A percentile compares a stretch with the other conserved stretches of the same genome.
Conservation (phyloP, 176 grass and related monocot genomes). For the Aegilops speltoides region DNA sequence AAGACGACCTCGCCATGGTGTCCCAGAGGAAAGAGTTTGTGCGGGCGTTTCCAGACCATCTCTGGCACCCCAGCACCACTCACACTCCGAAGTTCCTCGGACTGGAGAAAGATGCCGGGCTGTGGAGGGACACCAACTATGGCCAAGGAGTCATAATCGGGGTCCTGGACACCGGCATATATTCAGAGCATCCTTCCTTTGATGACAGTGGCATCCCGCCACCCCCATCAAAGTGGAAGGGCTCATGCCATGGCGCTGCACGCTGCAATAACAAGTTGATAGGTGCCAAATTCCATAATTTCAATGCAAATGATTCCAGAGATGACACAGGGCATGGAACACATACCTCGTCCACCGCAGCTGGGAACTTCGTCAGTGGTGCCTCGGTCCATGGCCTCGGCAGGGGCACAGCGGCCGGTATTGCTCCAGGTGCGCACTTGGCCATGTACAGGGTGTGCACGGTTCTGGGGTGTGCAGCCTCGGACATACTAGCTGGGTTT, state of each 20-base stretch:
- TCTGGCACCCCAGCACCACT: constrained; percentile 34
- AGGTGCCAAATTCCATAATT: not conserved
- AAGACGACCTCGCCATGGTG: constrained; percentile 15
- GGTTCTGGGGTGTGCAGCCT: not conserved
- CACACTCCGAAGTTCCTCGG: constrained; percentile 42
- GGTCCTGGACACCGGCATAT: constrained; percentile 48
- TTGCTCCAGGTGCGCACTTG: constrained; percentile 46
- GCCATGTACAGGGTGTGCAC: constrained; percentile 56
- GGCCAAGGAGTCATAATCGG: constrained; percentile 52
- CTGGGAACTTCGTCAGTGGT: constrained; percentile 28
- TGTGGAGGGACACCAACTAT: constrained; percentile 32
- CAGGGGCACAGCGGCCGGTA: constrained; percentile 27
- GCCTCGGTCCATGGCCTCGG: constrained; percentile 25
- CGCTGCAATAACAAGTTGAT: constrained; percentile 60
- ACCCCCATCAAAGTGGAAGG: constrained; percentile 56
- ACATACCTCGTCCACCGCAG: constrained; percentile 44
- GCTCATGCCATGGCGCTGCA: constrained; percentile 18
- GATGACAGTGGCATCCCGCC: constrained; percentile 39
- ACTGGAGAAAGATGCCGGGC: not conserved
- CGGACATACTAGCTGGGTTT: constrained; percentile 33
- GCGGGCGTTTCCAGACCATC: constrained; percentile 26
- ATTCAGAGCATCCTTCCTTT: constrained; percentile 49
- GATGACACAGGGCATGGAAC: constrained; percentile 51
- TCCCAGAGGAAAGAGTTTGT: constrained; percentile 40
- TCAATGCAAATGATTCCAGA: not conserved